Evolutionary conservation across 2,329 filamentous ascomycete genomes (phyloP).

Genomic region (Aureobasidium sp.): DNA sequence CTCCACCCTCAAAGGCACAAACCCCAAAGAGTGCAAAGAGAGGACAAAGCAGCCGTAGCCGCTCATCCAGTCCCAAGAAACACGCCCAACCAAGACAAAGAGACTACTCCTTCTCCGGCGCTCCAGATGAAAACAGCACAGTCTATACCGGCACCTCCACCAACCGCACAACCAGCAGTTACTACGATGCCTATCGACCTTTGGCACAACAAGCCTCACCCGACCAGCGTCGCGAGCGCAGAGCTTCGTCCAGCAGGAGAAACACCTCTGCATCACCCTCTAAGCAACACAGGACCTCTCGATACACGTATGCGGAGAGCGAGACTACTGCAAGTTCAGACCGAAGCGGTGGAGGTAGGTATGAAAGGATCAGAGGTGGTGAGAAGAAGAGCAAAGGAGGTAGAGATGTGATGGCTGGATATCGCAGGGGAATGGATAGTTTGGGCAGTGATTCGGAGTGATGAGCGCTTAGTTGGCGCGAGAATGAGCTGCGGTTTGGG

Average conservation of each 20-base stretch:
- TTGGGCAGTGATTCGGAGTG: constrained; percentile 1
- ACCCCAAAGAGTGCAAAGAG: constrained; percentile 20
- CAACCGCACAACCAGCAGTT: constrained; percentile 24
- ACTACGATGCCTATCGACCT: constrained; percentile 32
- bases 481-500: too few relatives aligned
- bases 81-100: constrained; percentile 12
- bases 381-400: constrained; percentile 20
- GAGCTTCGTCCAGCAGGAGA: background rate
- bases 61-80: constrained; percentile 28
- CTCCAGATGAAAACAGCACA: constrained; percentile 28
- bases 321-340: constrained; percentile 30
- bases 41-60: constrained; percentile 18
- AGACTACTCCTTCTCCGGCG: constrained; percentile 30
- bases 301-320: constrained; percentile 27
- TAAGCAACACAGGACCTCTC: background rate
- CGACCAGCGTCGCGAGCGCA: background rate
- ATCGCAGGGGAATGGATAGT: constrained; percentile 38
- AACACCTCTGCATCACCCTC: background rate
- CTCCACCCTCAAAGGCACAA: constrained; percentile 12
- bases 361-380: constrained; percentile 31
- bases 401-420: constrained; percentile 20
- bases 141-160: constrained; percentile 25
- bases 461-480: background rate
- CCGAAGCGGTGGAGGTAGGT: constrained; percentile 41
- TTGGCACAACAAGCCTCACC: constrained; percentile 19